Percentiles rank a stretch among this genome's conserved stretches.
phyloP scores from a whole-genome alignment of 352 stramenopile genomes.

The Pythium rishiriense region DNA sequence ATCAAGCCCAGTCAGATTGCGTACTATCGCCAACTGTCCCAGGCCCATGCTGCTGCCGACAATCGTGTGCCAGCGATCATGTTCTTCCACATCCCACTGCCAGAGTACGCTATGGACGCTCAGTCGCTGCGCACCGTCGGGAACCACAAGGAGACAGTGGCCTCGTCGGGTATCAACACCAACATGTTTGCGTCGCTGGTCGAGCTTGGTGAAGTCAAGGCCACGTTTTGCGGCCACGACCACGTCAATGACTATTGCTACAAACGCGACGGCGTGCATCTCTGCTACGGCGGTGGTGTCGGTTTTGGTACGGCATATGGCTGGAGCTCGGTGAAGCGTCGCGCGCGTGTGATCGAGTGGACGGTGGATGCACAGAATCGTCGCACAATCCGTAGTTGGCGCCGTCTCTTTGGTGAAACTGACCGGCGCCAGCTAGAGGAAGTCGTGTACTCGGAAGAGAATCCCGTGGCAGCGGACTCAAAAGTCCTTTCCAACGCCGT shows the following conservation, averaged over 20 bases:
- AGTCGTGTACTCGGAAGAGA: slow-evolving; percentile 5
- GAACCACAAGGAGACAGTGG: slow-evolving; percentile 9
- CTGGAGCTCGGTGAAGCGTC: neutral
- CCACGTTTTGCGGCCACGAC: slow-evolving; percentile 33
- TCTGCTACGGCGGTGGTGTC: slow-evolving; percentile 36
- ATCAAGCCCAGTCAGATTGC: slow-evolving; percentile 29
- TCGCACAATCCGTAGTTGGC: slow-evolving; percentile 28
- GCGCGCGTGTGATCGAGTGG: slow-evolving; percentile 32
- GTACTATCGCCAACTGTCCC: slow-evolving; percentile 24
- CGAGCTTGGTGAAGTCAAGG: slow-evolving; percentile 32
- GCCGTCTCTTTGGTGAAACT: slow-evolving; percentile 21
- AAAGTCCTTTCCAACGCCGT: neutral
- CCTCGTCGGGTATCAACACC: slow-evolving; percentile 12
- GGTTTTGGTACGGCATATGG: slow-evolving; percentile 28
- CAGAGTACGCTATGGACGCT: slow-evolving; percentile 22
- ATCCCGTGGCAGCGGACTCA: neutral
- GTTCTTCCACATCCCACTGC: slow-evolving; percentile 37
- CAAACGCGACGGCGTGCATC: slow-evolving; percentile 24
- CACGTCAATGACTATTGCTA: slow-evolving; percentile 37
- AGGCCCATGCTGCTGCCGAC: slow-evolving; percentile 5
- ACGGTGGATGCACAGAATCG: slow-evolving; percentile 16
- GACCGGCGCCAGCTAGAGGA: slow-evolving; percentile 3
- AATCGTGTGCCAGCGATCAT: slow-evolving; percentile 26
- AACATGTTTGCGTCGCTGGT: slow-evolving; percentile 27
- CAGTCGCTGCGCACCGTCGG: neutral